Evolutionary conservation across 2,329 filamentous ascomycete species (phyloP), one percentile per base, ranked within the genome.

Genomic region (Nigrospora sphaerica): DNA sequence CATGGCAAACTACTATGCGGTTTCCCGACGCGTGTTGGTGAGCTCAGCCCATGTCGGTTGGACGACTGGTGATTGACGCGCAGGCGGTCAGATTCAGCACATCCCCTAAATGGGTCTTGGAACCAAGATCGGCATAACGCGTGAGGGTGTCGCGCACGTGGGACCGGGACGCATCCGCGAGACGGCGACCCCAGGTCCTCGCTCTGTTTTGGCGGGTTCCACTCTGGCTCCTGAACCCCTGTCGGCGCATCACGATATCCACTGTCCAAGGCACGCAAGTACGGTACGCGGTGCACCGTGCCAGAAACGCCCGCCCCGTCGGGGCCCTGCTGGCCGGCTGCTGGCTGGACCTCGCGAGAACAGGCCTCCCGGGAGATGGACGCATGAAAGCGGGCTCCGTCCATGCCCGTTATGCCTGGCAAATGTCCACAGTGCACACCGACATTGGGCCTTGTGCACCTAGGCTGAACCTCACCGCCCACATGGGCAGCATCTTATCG

Each of bases 111-210:
- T 33, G 33, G 42, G 33, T 31, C 32, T 10, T 17, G 4, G 36
- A 36, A 31, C 42, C 42, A 18, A 33, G 42, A 44, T 44, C 42
- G 33, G 42, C 34, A 44, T 35, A 34, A 44, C 42, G 42, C 42
- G 42, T 37, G 33, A 32, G 28, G 35, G 42, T 16, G 18, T 28
- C 42, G 23, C 32, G 19, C 42, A 44, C 42, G 42, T 44, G 42
- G 42, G 42, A 32, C 42, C 42, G 42, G 42, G 36, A 35, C 32
- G 32, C 35, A 35, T 33, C 42, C 42, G 42, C 42, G 42, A 44
- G 23, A 28, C 23, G 23, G 23, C 23, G 23, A 34, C 42, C 34
- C 42, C 42, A 44, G 41, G 42, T 31, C 42, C 42, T 44, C 33
- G 42, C 36, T 44, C 31, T 28, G 32, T 28, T 28, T 28, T 28